These are phyloP conservation scores for Pichia insulana DNA, from an alignment of 805 yeast genomes.

Conservation along the genomic window DNA sequence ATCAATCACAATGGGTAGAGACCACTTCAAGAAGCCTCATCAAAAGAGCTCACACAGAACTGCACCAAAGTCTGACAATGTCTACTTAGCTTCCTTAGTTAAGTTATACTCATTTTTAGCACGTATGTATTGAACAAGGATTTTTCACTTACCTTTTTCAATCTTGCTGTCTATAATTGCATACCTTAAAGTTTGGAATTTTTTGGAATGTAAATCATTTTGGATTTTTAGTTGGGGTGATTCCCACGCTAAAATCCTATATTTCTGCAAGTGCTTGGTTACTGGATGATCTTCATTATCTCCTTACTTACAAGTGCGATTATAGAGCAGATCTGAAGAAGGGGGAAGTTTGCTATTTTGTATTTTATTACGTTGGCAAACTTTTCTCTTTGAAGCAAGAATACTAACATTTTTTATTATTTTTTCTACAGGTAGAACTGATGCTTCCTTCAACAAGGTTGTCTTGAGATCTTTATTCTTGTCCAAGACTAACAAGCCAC, in stretches of 20 bases:
- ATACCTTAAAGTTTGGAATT: neutral
- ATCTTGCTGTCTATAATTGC: conserved; percentile 19
- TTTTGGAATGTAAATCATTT: neutral
- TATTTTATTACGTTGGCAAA: neutral
- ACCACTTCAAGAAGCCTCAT: conserved; percentile 95
- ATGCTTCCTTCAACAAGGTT: conserved; percentile 97
- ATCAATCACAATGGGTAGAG: conserved; percentile 79
- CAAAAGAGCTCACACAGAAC: conserved; percentile 91
- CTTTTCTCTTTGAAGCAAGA: conserved; percentile 10
- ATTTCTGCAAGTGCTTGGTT: conserved; percentile 27
- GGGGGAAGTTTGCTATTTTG: neutral
- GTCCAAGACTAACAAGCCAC: conserved; percentile 99
- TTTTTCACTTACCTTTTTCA: conserved; percentile 10
- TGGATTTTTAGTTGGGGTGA: neutral
- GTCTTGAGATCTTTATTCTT: conserved; percentile 90
- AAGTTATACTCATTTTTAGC: conserved; percentile 98
- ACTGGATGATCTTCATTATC: neutral
- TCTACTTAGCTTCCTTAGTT: conserved; percentile 95
- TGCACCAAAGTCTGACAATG: conserved; percentile 99
- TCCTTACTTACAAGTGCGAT: conserved; percentile 25
- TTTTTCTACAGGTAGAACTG: conserved; percentile 75
- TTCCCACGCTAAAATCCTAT: neutral
- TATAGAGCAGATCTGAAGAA: conserved; percentile 41
- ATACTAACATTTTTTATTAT: conserved; percentile 10
- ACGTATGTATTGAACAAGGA: conserved; percentile 62